A percentile compares a stretch with the other conserved stretches of the same genome.
phyloP scores from a whole-genome alignment of 495 filamentous ascomycete genomes.

The Tuber microsphaerosporum region DNA sequence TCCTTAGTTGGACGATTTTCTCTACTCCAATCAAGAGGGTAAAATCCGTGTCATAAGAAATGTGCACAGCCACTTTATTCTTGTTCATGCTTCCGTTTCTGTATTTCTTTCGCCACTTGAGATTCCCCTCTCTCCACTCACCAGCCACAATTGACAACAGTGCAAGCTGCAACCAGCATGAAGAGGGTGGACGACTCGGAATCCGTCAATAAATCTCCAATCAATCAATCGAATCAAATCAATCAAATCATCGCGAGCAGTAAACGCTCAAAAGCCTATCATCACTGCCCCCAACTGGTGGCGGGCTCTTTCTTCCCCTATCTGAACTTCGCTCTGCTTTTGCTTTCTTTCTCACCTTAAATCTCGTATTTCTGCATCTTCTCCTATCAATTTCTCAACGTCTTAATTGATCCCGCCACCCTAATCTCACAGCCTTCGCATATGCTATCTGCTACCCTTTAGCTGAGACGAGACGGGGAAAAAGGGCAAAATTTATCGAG shows the following conservation, averaged over 20 bases:
- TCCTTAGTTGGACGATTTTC: background rate
- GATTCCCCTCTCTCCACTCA: background rate
- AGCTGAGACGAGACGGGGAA: background rate
- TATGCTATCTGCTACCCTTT: background rate
- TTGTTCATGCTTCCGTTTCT: background rate
- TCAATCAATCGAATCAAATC: background rate
- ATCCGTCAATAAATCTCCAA: background rate
- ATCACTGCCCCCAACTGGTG: background rate
- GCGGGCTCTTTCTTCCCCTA: background rate
- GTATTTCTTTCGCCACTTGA: background rate
- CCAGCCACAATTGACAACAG: background rate
- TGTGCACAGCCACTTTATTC: background rate
- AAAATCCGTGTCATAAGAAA: background rate
- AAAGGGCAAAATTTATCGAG: background rate
- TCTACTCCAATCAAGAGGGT: background rate
- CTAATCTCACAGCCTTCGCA: background rate
- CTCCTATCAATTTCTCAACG: background rate
- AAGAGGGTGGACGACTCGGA: background rate
- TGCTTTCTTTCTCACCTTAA: background rate
- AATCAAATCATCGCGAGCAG: slow-evolving; percentile 1
- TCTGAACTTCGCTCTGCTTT: background rate
- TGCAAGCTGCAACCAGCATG: background rate
- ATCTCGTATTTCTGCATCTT: background rate
- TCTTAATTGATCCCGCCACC: background rate
- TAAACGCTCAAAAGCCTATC: background rate